Percentiles rank a stretch among this genome's conserved stretches.
These are phyloP conservation scores for Friedmanniomyces simplex DNA, from an alignment of 495 filamentous ascomycete genomes.

Conservation along the genomic window DNA sequence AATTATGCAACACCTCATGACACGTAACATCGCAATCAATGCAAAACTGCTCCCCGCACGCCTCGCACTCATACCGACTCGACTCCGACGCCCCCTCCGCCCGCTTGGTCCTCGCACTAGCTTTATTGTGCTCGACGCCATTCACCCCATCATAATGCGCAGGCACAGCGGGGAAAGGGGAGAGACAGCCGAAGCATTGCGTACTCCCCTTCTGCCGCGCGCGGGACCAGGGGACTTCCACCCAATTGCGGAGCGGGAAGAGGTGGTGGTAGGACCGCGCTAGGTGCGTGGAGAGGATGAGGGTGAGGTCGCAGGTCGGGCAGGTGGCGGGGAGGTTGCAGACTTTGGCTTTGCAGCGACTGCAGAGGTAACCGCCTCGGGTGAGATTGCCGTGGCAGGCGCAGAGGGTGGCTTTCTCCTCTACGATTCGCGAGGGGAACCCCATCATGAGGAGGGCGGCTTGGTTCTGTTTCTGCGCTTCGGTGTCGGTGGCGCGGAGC, in stretches of 20 bases:
- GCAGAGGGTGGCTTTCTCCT: constrained; percentile 63
- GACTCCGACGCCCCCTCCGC: constrained; percentile 68
- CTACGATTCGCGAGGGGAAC: constrained; percentile 86
- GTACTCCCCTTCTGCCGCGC: constrained; percentile 39
- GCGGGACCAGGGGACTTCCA: constrained; percentile 72
- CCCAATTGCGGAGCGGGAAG: constrained; percentile 85
- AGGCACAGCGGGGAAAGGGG: constrained; percentile 39
- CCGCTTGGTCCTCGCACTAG: constrained; percentile 26
- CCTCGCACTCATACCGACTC: constrained; percentile 75
- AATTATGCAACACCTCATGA: constrained; percentile 90
- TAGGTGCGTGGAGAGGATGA: constrained; percentile 91
- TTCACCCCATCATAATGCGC: constrained; percentile 25
- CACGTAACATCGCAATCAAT: constrained; percentile 95
- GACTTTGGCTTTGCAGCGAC: constrained; percentile 78
- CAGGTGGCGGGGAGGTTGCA: constrained; percentile 88
- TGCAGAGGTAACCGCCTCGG: constrained; percentile 84
- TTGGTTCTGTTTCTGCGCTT: constrained; percentile 42
- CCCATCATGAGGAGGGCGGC: constrained; percentile 93
- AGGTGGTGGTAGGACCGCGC: constrained; percentile 93
- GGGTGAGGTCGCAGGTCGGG: constrained; percentile 80
- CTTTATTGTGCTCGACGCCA: constrained; percentile 8
- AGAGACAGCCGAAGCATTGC: constrained; percentile 46
- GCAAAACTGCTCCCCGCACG: constrained; percentile 82
- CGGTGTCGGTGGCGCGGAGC: constrained; percentile 38
- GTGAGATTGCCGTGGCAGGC: constrained; percentile 82